phyloP scores from a whole-genome alignment of 73 alveolate genomes.

The Paramecium caudatum region DNA sequence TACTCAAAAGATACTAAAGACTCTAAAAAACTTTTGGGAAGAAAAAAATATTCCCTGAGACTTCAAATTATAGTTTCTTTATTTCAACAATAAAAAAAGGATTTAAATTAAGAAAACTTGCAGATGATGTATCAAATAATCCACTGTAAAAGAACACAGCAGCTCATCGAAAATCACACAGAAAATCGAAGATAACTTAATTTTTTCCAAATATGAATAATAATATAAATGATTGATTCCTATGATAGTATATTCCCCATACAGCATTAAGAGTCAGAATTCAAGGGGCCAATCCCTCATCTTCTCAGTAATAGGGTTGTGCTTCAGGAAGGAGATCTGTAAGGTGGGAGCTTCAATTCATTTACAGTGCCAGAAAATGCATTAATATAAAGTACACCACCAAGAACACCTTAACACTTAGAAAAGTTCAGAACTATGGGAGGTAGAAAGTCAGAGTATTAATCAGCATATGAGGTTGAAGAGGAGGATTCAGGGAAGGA shows the following conservation, averaged over 20 bases:
- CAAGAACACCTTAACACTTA: not conserved
- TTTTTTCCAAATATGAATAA: constrained; percentile 2
- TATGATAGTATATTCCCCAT: not conserved
- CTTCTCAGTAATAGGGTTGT: not conserved
- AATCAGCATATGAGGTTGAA: constrained; percentile 48
- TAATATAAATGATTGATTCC: constrained; percentile 16
- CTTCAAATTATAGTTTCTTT: constrained; percentile 41
- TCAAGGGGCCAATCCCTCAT: constrained; percentile 20
- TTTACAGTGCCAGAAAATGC: constrained; percentile 20
- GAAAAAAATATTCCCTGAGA: constrained; percentile 21
- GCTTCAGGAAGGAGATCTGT: constrained; percentile 20
- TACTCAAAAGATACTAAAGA: not conserved
- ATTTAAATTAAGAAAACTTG: constrained; percentile 29
- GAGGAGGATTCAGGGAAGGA: not conserved
- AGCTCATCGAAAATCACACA: not conserved
- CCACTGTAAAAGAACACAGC: not conserved
- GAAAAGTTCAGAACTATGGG: not conserved
- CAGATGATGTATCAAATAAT: not conserved
- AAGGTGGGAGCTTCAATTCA: constrained; percentile 24
- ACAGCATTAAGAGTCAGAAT: not conserved
- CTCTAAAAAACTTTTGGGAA: constrained; percentile 23
- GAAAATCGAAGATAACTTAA: constrained; percentile 11
- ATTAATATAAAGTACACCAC: not conserved
- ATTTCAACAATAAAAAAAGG: constrained; percentile 12
- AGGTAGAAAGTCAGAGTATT: not conserved